phyloP scores from a whole-genome alignment of 176 grass and related monocot genomes.

The Canna indica region DNA sequence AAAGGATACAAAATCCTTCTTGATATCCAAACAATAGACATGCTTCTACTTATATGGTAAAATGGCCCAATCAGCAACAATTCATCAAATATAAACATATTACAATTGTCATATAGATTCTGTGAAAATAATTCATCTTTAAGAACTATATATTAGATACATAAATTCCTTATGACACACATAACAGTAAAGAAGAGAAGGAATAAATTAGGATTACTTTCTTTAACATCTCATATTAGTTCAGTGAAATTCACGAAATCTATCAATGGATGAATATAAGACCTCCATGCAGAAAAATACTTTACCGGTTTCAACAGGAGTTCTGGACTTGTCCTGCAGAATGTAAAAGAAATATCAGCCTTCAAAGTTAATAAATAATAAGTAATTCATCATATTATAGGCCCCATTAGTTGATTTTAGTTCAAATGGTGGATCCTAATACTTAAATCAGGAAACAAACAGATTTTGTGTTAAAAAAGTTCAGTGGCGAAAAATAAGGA shows the following conservation, averaged over 20 bases:
- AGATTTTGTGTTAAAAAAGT: no score
- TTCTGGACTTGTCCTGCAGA: conserved; percentile 66
- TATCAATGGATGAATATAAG: background rate
- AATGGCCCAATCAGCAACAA: background rate
- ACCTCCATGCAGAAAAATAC: background rate
- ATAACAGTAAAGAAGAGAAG: background rate
- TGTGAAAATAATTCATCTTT: background rate
- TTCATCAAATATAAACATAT: background rate
- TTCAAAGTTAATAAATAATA: conserved; percentile 6
- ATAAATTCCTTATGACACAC: background rate
- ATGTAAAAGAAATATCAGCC: conserved; percentile 21
- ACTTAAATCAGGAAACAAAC: background rate
- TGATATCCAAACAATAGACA: background rate
- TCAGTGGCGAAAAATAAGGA: no score
- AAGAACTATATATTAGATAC: background rate
- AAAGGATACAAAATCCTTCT: background rate
- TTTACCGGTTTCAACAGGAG: conserved; percentile 77
- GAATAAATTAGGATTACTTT: background rate
- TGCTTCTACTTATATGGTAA: background rate
- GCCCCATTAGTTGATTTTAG: background rate
- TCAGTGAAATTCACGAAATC: background rate
- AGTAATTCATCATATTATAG: background rate
- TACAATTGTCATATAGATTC: background rate
- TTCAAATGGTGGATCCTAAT: background rate
- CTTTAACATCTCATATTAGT: background rate